Evolutionary conservation across 208 protist species (phyloP).

Genomic region (Wallacemonas sp.): DNA sequence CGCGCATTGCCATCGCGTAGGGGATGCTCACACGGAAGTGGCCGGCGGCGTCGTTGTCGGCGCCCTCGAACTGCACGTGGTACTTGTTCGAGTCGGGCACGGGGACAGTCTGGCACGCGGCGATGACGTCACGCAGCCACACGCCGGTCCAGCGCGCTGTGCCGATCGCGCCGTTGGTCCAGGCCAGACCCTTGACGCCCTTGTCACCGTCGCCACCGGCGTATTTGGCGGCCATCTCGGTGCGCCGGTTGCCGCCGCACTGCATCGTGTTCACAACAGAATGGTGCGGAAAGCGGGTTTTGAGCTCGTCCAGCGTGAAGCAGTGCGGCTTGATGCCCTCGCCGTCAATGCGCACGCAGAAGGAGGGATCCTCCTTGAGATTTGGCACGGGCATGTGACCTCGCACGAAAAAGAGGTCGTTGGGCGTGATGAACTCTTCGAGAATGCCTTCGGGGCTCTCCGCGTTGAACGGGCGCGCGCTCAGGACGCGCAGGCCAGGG

Average conservation of each 20-base stretch:
- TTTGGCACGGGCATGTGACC: slow-evolving; percentile 79
- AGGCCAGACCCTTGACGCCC: slow-evolving; percentile 52
- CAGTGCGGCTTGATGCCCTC: slow-evolving; percentile 33
- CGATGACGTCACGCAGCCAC: slow-evolving; percentile 57
- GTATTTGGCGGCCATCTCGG: slow-evolving; percentile 35
- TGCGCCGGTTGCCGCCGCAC: slow-evolving; percentile 80
- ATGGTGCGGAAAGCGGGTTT: slow-evolving; percentile 35
- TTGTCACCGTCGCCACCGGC: slow-evolving; percentile 2
- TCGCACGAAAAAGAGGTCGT: slow-evolving; percentile 78
- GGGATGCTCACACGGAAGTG: slow-evolving; percentile 71
- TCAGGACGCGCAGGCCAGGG: slow-evolving; percentile 39
- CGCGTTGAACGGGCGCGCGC: slow-evolving; percentile 65
- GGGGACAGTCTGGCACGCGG: slow-evolving; percentile 17
- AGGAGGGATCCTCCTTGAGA: slow-evolving; percentile 26
- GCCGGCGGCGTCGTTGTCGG: slow-evolving; percentile 46
- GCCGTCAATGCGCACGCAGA: slow-evolving; percentile 40
- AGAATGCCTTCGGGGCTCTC: slow-evolving; percentile 42
- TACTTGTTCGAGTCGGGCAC: slow-evolving; percentile 17
- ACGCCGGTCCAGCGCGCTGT: slow-evolving; percentile 73
- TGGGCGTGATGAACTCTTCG: slow-evolving; percentile 63
- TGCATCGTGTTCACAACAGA: slow-evolving; percentile 52
- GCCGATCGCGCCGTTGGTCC: slow-evolving; percentile 53
- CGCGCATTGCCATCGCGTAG: slow-evolving; percentile 46
- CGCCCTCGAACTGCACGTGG: slow-evolving; percentile 80
- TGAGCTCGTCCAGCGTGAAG: slow-evolving; percentile 64